phyloP scores from a whole-genome alignment of 2,329 filamentous ascomycete species.

The Botrytis pseudocinerea region DNA sequence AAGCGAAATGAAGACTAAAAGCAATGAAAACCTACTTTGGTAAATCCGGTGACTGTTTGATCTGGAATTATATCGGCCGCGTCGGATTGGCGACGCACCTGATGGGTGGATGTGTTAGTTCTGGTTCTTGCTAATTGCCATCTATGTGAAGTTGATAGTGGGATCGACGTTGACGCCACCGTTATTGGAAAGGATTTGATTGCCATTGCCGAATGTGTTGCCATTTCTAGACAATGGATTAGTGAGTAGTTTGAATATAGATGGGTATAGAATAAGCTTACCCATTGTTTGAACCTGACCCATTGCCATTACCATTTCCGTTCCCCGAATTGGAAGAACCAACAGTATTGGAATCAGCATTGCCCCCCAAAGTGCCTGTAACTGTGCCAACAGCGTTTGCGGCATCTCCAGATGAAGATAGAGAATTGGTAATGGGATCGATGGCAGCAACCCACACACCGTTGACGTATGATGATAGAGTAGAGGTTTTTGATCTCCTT shows the following conservation, averaged over 20 bases:
- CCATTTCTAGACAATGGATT: not conserved
- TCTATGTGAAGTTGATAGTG: not conserved
- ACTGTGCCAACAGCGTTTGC: not conserved
- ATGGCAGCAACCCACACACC: slow-evolving; percentile 3
- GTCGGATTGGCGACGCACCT: slow-evolving; percentile 10
- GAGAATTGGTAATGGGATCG: not conserved
- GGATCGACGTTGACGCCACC: not conserved
- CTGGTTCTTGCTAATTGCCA: not conserved
- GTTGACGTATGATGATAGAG: slow-evolving; percentile 1
- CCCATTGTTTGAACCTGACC: not conserved
- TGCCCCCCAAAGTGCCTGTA: not conserved
- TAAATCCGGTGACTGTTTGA: not conserved
- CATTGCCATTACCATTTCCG: not conserved
- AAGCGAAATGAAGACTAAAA: not conserved
- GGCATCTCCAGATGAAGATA: not conserved
- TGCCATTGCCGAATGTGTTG: slow-evolving; percentile 2
- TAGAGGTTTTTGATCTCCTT: not conserved
- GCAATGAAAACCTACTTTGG: not conserved
- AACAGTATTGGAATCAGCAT: not conserved
- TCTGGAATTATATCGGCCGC: not conserved
- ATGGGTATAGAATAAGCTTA: not conserved
- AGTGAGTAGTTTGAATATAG: not conserved
- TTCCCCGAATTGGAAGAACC: not conserved
- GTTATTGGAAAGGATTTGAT: not conserved
- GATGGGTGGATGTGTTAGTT: not conserved